phyloP scores from a whole-genome alignment of 441 rosid genomes.

The Syzygium malaccense region DNA sequence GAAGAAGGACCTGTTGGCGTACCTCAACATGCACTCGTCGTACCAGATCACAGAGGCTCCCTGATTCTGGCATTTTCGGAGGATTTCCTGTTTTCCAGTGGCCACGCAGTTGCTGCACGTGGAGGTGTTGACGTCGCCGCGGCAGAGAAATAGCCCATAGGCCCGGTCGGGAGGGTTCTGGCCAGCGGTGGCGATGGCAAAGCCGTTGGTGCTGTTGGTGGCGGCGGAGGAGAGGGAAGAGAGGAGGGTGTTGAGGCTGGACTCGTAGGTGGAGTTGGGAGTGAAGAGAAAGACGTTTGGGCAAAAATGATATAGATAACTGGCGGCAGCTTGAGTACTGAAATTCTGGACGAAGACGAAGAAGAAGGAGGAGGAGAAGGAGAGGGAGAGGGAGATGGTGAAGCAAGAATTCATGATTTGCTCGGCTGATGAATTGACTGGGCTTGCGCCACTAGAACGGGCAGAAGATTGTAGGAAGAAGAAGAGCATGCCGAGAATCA shows the following conservation, averaged over 20 bases:
- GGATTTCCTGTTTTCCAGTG: neutral
- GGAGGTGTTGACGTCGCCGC: neutral
- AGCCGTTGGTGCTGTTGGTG: neutral
- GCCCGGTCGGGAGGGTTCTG: neutral
- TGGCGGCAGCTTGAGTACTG: neutral
- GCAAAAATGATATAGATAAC: neutral
- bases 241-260: neutral
- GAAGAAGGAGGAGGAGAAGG: too few relatives aligned
- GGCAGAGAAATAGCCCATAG: neutral
- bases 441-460: neutral
- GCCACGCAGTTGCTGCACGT: neutral
- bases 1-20: neutral
- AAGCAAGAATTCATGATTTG: neutral
- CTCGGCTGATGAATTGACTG: neutral
- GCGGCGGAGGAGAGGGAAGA: neutral
- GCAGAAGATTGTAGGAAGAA: neutral
- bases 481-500: neutral
- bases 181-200: neutral
- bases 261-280: neutral
- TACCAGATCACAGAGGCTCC: neutral
- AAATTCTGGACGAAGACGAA: neutral
- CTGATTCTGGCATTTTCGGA: rapidly evolving
- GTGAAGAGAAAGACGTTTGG: neutral
- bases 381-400: neutral
- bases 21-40: neutral